phyloP scores from a whole-genome alignment of 768 basidiomycete species.

The Neoboletus brunneissimus region DNA sequence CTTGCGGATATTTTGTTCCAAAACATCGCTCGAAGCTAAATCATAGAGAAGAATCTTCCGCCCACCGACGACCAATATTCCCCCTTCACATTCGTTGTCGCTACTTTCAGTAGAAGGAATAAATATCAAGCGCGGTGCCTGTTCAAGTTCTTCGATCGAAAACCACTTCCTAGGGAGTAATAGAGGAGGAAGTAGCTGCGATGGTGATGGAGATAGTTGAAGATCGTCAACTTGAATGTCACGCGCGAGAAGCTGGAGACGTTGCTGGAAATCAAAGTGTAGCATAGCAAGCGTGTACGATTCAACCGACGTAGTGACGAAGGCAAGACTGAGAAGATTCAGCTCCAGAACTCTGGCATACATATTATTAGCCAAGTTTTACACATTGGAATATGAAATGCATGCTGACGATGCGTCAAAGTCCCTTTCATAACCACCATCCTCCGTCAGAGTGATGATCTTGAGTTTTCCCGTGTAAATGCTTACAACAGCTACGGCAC shows the following conservation, averaged over 20 bases:
- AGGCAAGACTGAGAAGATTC: constrained; percentile 64
- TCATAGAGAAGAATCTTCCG: constrained; percentile 63
- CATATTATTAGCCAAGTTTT: constrained; percentile 2
- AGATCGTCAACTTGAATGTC: constrained; percentile 48
- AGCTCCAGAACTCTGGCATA: constrained; percentile 55
- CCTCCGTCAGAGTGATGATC: constrained; percentile 50
- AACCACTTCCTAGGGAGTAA: constrained; percentile 49
- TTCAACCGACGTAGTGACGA: constrained; percentile 45
- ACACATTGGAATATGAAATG: neutral
- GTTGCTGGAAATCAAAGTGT: constrained; percentile 58
- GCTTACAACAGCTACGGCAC: constrained; percentile 57
- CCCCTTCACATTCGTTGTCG: constrained; percentile 49
- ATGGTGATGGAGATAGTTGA: constrained; percentile 48
- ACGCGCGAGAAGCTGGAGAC: constrained; percentile 61
- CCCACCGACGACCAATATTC: constrained; percentile 69
- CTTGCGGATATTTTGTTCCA: constrained; percentile 55
- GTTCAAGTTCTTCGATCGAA: constrained; percentile 35
- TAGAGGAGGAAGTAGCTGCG: constrained; percentile 50
- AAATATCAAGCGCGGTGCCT: constrained; percentile 40
- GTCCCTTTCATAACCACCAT: constrained; percentile 52
- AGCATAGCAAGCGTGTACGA: constrained; percentile 62
- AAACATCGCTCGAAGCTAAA: constrained; percentile 43
- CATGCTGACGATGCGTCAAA: constrained; percentile 62
- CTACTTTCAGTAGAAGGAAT: constrained; percentile 27
- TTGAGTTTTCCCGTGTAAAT: constrained; percentile 72